phyloP scores from a whole-genome alignment of 306 rosid species.

The Nissolia schottii region DNA sequence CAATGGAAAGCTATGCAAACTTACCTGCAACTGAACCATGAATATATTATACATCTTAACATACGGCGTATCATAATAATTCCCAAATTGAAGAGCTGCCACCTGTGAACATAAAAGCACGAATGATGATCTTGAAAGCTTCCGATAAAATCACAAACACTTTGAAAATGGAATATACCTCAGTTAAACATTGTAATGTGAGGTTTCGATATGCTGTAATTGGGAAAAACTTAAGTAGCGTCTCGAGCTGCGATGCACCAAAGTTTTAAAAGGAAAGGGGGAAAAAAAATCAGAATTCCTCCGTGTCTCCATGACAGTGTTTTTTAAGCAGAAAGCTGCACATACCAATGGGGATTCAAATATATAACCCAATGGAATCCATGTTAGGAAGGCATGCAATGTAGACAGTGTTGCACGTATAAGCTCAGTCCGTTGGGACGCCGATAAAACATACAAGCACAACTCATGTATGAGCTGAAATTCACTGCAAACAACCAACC shows the following conservation, averaged over 20 bases:
- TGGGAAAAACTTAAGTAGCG: constrained; percentile 89
- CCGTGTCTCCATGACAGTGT: background rate
- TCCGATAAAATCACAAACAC: background rate
- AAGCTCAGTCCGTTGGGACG: constrained; percentile 90
- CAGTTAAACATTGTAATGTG: constrained; percentile 89
- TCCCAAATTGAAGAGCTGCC: constrained; percentile 82
- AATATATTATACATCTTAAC: constrained; percentile 85
- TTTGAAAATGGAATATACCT: constrained; percentile 45
- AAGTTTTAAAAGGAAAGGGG: too few species aligned
- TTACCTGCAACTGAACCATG: constrained; percentile 89
- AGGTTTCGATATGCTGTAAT: constrained; percentile 82
- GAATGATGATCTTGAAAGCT: background rate
- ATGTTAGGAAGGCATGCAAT: constrained; percentile 91
- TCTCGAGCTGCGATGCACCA: constrained; percentile 76
- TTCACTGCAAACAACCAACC: constrained; percentile 66
- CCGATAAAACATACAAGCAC: constrained; percentile 91
- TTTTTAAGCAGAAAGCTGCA: constrained; percentile 11
- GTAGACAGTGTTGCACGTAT: constrained; percentile 89
- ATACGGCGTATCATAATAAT: constrained; percentile 68
- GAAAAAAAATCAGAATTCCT: constrained; percentile 7
- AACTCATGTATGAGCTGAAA: constrained; percentile 98
- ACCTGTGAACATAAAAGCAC: constrained; percentile 53
- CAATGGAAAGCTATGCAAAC: background rate
- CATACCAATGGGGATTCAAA: constrained; percentile 94
- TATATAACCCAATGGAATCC: constrained; percentile 98